phyloP scores from a whole-genome alignment of 2,329 filamentous ascomycete species.

The Acrocalymma vagum region DNA sequence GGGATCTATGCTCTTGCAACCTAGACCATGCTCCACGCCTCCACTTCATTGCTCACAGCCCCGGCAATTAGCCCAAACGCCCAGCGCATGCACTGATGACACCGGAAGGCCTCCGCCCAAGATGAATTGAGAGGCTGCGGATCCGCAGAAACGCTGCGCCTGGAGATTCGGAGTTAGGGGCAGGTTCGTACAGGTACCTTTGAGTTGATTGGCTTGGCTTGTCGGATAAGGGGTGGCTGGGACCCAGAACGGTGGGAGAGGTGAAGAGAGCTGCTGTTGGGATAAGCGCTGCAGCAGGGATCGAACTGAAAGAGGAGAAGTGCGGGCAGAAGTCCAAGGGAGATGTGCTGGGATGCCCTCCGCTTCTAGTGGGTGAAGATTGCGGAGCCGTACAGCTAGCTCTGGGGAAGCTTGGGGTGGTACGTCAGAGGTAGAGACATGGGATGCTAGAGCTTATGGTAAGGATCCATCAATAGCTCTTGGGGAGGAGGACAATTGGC shows the following conservation, averaged over 20 bases:
- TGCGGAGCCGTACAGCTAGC: constrained; percentile 34
- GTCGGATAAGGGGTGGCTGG: constrained; percentile 18
- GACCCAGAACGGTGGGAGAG: constrained; percentile 27
- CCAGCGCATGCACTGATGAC: no score
- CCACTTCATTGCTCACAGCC: no score
- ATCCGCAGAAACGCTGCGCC: constrained; percentile 36
- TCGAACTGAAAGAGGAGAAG: constrained; percentile 27
- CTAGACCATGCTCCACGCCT: constrained; percentile 20
- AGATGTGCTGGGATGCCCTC: constrained; percentile 21
- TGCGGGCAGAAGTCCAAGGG: constrained; percentile 19
- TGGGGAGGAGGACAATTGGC: no score
- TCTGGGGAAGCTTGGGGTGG: not conserved
- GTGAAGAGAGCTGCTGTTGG: constrained; percentile 24
- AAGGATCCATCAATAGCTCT: no score
- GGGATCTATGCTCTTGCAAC: constrained; percentile 27
- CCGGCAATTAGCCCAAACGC: no score
- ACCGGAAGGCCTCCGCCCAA: no score
- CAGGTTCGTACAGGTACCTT: constrained; percentile 15
- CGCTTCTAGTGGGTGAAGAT: constrained; percentile 21
- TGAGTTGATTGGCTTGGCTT: constrained; percentile 30
- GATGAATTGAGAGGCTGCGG: no score
- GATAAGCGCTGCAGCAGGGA: constrained; percentile 27
- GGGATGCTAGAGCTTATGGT: constrained; percentile 4
- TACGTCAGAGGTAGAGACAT: constrained; percentile 2
- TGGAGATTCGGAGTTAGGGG: constrained; percentile 11